Evolutionary conservation across 805 yeast species (phyloP).

Genomic region (Osmozyma mogii): DNA sequence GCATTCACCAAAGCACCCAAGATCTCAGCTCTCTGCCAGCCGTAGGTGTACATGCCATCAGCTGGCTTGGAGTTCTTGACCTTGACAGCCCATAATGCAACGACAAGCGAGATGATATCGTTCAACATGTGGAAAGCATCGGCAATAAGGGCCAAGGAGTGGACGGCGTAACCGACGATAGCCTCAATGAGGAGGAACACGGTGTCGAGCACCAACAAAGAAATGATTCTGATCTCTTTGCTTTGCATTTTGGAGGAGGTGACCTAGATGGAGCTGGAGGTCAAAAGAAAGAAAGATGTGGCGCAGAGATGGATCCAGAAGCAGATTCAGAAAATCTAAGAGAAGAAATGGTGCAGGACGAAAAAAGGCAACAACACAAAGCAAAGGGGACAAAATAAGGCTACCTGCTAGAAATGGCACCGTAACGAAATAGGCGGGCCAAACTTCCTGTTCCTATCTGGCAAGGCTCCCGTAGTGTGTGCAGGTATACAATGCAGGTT

Average conservation of each 20-base stretch:
- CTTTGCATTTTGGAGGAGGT: slow-evolving; percentile 33
- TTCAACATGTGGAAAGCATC: slow-evolving; percentile 97
- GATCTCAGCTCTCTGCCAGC: slow-evolving; percentile 97
- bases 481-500: too few species aligned
- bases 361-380: too few species aligned
- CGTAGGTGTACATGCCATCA: slow-evolving; percentile 87
- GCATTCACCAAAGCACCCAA: slow-evolving; percentile 93
- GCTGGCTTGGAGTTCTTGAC: slow-evolving; percentile 79
- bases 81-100: slow-evolving; percentile 94
- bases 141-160: slow-evolving; percentile 89
- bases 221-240: slow-evolving; percentile 64
- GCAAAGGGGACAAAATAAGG: too few species aligned
- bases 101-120: slow-evolving; percentile 80
- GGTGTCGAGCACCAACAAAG: slow-evolving; percentile 70
- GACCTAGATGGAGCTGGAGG: too few species aligned
- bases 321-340: too few species aligned
- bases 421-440: too few species aligned
- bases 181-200: slow-evolving; percentile 80
- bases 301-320: too few species aligned
- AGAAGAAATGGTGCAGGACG: too few species aligned
- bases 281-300: too few species aligned
- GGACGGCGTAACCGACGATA: slow-evolving; percentile 81
- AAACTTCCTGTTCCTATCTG: too few species aligned
- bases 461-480: too few species aligned
- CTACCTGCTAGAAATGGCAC: too few species aligned